Conservation (phyloP, 768 basidiomycete species). For the Panaeolus cyanescens region DNA sequence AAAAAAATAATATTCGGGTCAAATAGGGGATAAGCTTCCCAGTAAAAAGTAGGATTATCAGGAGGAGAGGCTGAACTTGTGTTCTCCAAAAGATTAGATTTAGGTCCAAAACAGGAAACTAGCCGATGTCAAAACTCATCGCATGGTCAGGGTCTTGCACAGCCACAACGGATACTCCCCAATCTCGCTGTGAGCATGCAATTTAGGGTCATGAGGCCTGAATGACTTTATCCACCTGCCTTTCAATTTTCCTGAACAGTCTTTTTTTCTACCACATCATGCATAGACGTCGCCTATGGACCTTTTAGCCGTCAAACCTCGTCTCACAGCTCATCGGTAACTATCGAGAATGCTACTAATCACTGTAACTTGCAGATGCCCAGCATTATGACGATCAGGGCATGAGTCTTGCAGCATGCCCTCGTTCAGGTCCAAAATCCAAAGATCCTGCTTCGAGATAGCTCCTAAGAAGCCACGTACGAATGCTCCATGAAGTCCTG, state of each 20-base stretch:
- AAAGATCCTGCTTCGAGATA: neutral
- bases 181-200: neutral
- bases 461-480: neutral
- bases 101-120: neutral
- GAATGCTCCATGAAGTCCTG: neutral
- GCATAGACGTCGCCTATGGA: neutral
- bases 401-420: too few species aligned
- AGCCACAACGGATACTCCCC: neutral
- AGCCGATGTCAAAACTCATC: neutral
- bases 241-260: neutral
- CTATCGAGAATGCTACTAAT: neutral
- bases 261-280: neutral
- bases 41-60: neutral
- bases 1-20: neutral
- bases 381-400: neutral
- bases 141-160: neutral
- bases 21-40: neutral
- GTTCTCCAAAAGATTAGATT: neutral
- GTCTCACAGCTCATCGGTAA: neutral
- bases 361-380: neutral
- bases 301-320: neutral
- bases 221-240: neutral
- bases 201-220: neutral
- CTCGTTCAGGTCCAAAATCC: neutral
- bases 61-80: neutral